Base-by-base conservation (phyloP, 106 monocot genomes). In the Dendrobium nobile region DNA sequence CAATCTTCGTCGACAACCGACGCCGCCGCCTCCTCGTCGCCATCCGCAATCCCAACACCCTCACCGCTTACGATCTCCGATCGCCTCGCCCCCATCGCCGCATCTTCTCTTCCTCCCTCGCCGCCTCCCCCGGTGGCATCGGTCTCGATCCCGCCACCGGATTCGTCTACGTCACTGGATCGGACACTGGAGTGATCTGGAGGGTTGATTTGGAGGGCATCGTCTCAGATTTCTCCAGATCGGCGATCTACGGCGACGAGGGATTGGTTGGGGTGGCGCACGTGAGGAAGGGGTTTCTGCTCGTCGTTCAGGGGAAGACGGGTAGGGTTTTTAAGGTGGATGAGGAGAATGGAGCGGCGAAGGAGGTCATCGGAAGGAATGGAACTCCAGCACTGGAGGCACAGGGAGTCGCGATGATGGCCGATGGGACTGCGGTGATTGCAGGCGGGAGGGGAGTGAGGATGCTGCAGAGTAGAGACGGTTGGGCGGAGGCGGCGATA, bases 291-390 rank as follows among this genome's bases (percentile, higher is more conserved):
- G 96, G 93, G 7, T 96, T 84, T 75, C 86, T 96, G 47, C 89
- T 96, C 5, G 91, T 77, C 55, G 80, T 82, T 45, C 87, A 88
- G 78, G 40, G 51, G 41, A 47, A 43, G 64, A 79, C 72, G 20
- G 91, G 87, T 15, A 86, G 40, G 80, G 19, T 93, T 17, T 88
- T 91, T 54, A 89, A 86, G 78, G 84, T 95, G 48, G 93, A 93
- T 75, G 73, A 74, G 5, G 93, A 93, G 27, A 83, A 82, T 22
- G 95, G 90, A 18, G 56, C 54, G 3, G 81, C 80, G 47, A 85
- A 83, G 84, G 26, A 26, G 61, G 91, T 89, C 61, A 28, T 82
- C 78, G 41, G 83, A 45, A 73, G 2, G 19, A 78, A 64, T 15
- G 67, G 54, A 0, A 61, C 1, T 76, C 48, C 54, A 5, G 61